A percentile compares a stretch with the other conserved stretches of the same genome.
phyloP scores from a whole-genome alignment of 805 yeast genomes.

The Blastobotrys chiropterorum region DNA sequence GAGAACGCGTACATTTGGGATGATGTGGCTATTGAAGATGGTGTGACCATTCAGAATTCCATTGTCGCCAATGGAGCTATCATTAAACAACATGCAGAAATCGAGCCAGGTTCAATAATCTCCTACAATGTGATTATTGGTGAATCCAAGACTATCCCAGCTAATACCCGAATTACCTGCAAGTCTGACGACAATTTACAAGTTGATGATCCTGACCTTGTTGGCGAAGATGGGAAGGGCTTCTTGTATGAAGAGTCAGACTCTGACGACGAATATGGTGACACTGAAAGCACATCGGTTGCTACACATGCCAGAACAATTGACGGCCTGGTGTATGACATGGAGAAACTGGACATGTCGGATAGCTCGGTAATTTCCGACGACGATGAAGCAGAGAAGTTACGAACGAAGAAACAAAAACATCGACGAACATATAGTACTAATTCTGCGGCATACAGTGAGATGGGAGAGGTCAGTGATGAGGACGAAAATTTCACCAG shows the following conservation, averaged over 20 bases:
- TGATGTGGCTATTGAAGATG: conserved; percentile 64
- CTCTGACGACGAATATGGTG: background rate
- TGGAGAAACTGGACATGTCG: conserved; percentile 28
- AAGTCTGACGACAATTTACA: conserved; percentile 3
- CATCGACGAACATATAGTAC: conserved; percentile 21
- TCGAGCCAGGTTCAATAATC: conserved; percentile 69
- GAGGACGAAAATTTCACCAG: conserved; percentile 73
- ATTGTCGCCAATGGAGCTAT: conserved; percentile 63
- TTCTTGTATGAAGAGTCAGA: conserved; percentile 19
- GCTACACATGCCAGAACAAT: conserved; percentile 4
- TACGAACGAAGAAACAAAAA: conserved; percentile 12
- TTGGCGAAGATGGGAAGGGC: conserved; percentile 38
- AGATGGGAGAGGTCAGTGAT: conserved; percentile 44
- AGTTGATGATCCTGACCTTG: conserved; percentile 26
- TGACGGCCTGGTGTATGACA: conserved; percentile 22
- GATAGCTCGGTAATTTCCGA: conserved; percentile 26
- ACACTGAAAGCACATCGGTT: conserved; percentile 7
- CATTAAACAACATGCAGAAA: conserved; percentile 44
- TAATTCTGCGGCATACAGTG: conserved; percentile 39
- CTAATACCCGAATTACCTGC: conserved; percentile 10
- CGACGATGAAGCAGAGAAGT: conserved; percentile 8
- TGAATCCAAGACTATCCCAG: conserved; percentile 41
- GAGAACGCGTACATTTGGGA: conserved; percentile 85
- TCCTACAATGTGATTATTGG: conserved; percentile 72
- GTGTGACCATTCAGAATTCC: conserved; percentile 50